Percentiles rank a stretch among this genome's conserved stretches.
These are phyloP conservation scores for Penicillium waksmanii DNA, from an alignment of 495 filamentous ascomycete genomes.

Conservation along the genomic window DNA sequence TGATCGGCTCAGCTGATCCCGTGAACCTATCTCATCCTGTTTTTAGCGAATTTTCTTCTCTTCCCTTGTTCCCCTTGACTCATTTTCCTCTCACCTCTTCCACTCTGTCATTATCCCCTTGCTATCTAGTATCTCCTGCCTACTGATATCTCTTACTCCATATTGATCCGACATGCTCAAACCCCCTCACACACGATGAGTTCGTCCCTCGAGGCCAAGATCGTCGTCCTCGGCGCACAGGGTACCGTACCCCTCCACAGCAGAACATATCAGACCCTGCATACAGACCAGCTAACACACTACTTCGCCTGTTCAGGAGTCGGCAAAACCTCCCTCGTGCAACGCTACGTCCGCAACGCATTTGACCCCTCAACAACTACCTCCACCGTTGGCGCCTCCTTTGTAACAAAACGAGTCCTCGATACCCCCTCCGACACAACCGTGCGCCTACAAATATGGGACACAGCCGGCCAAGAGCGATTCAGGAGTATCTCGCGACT, in stretches of 20 bases:
- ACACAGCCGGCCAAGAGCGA: conserved; percentile 93
- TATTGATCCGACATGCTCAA: background rate
- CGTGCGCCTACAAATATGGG: conserved; percentile 89
- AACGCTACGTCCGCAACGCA: conserved; percentile 79
- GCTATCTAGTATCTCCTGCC: conserved; percentile 27
- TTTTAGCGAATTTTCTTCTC: background rate
- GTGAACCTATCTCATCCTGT: conserved; percentile 1
- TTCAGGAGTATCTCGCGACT: conserved; percentile 91
- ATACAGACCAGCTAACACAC: conserved; percentile 1
- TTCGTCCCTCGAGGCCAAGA: conserved; percentile 85
- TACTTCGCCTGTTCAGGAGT: conserved; percentile 58
- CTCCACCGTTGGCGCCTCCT: conserved; percentile 90
- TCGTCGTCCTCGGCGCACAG: conserved; percentile 87
- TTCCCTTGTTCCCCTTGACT: background rate
- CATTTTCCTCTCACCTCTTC: background rate
- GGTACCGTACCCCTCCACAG: conserved; percentile 35
- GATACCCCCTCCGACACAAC: conserved; percentile 79
- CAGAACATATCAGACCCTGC: background rate
- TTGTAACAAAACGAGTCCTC: conserved; percentile 89
- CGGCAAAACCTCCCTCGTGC: conserved; percentile 91
- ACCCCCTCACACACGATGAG: conserved; percentile 56
- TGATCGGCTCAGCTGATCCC: background rate
- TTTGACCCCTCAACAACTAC: conserved; percentile 70
- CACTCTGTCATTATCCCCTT: conserved; percentile 13
- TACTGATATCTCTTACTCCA: background rate